These are phyloP conservation scores for Nissolia schottii DNA, from an alignment of 306 rosid species.

Conservation along the genomic window DNA sequence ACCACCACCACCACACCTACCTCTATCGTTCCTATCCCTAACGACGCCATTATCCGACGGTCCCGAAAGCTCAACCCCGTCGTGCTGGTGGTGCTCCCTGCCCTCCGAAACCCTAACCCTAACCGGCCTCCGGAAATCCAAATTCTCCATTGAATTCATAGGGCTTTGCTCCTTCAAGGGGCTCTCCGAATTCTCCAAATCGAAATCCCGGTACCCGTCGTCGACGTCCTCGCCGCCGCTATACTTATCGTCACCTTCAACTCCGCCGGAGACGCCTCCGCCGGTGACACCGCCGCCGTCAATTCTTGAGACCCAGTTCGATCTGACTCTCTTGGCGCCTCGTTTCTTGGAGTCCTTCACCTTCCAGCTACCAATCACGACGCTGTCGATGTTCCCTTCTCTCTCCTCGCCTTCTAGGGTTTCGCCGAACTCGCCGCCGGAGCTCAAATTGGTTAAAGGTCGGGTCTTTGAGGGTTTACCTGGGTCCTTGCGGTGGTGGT, in stretches of 20 bases:
- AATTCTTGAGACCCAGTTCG: slow-evolving; percentile 68
- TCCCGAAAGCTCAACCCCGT: slow-evolving; percentile 64
- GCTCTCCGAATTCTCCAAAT: slow-evolving; percentile 63
- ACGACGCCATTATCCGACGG: slow-evolving; percentile 60
- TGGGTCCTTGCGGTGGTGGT: slow-evolving; percentile 29
- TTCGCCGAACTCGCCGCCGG: slow-evolving; percentile 45
- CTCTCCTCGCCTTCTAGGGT: slow-evolving; percentile 55
- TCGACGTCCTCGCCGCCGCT: slow-evolving; percentile 57
- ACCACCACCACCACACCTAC: slow-evolving; percentile 27
- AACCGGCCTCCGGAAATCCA: slow-evolving; percentile 50
- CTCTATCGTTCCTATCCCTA: slow-evolving; percentile 52
- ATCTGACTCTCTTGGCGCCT: slow-evolving; percentile 60
- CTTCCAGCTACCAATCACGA: slow-evolving; percentile 84
- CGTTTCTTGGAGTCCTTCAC: slow-evolving; percentile 58
- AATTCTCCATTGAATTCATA: slow-evolving; percentile 56
- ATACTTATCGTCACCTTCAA: slow-evolving; percentile 49
- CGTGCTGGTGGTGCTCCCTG: slow-evolving; percentile 45
- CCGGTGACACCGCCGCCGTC: slow-evolving; percentile 53
- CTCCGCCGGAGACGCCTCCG: slow-evolving; percentile 27
- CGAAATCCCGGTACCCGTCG: slow-evolving; percentile 61
- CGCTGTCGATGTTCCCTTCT: slow-evolving; percentile 60
- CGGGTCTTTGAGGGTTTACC: slow-evolving; percentile 72
- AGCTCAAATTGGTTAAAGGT: slow-evolving; percentile 60
- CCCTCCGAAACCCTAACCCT: slow-evolving; percentile 62
- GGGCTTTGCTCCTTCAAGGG: slow-evolving; percentile 64